phyloP scores from a whole-genome alignment of 2,329 filamentous ascomycete species.

The Sclerotiophoma versabilis region DNA sequence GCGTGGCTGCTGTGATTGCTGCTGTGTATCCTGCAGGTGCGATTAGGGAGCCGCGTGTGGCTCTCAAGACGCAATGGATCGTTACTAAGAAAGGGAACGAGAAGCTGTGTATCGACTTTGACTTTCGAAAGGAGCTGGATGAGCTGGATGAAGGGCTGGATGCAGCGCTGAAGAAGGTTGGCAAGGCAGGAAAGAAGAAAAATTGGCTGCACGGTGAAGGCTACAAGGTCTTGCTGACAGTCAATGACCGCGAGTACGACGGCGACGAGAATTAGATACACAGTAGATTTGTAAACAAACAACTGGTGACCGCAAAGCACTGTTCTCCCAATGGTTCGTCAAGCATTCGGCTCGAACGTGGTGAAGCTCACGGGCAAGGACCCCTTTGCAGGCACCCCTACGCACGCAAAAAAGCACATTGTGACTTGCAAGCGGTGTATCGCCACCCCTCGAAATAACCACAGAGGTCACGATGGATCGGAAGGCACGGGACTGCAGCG shows the following conservation, averaged over 20 bases:
- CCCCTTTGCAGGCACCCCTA: conserved; percentile 10
- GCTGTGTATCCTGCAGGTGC: conserved; percentile 68
- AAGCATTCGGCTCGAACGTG: background rate
- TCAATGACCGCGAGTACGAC: conserved; percentile 36
- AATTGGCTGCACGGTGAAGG: conserved; percentile 44
- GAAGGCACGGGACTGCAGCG: background rate
- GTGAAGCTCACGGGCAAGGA: background rate
- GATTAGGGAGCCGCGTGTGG: conserved; percentile 48
- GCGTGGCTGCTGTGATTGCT: conserved; percentile 64
- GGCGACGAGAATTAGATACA: conserved; percentile 21
- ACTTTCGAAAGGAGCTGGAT: conserved; percentile 32
- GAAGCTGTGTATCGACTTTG: conserved; percentile 40
- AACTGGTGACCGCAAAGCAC: conserved; percentile 5
- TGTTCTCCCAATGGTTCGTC: conserved; percentile 1
- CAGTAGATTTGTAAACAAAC: background rate
- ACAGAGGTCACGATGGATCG: conserved; percentile 11
- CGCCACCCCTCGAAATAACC: conserved; percentile 14
- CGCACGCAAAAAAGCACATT: conserved; percentile 22
- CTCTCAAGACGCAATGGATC: conserved; percentile 34
- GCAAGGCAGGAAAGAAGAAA: conserved; percentile 52
- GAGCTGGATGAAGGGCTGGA: conserved; percentile 44
- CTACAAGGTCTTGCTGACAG: conserved; percentile 37
- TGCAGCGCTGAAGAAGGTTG: conserved; percentile 39
- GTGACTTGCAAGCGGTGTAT: conserved; percentile 41
- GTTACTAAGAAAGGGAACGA: conserved; percentile 38